Evolutionary conservation across 2,329 filamentous ascomycete genomes (phyloP), one percentile per base, ranked within the genome.

Genomic region (Ophidiomyces ophidiicola): DNA sequence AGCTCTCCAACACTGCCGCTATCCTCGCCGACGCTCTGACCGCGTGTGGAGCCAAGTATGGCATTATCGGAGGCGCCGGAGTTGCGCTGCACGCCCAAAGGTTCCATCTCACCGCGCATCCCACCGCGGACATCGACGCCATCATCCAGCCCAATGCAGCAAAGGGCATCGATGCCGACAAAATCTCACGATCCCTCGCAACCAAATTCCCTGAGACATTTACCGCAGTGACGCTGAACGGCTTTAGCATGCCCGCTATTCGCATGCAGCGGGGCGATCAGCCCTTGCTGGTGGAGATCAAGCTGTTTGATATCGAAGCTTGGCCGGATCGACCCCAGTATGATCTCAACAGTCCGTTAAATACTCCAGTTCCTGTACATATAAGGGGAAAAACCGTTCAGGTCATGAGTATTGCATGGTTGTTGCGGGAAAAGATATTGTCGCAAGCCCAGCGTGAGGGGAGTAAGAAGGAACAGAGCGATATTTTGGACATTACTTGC

Each of bases 121-220:
- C 35, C n/a, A 37, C 35, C 35, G 35, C 35, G 14, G 23, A 37
- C 26, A 37, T 37, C 19, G 35, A 37, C 26, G 35, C 19, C 17
- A 37, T 37, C 24, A 30, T 37, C 26, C 35, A 37, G 18, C 35
- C 35, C 18, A n/a, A 37, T 15, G 4, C 2, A n/a, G 14, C 2
- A 12, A 14, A n/a, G 4, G 12, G 14, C 19, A 30, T 37, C 8
- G 21, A 6, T 11, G 35, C 35, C 3, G 24, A 37, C 2, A 29
- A 23, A 8, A 37, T 37, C 14, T 28, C 35, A 7, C 24, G 12
- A 3, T 10, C 25, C 14, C 35, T 37, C 18, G 17, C 18, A 3
- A 11, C 15, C 35, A 20, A 20, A 29, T 37, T 37, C 23, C 35
- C 35, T 2, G 24, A 37, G 4, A 11, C 14, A 2, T 37, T 37